Percentiles rank a stretch among this genome's conserved stretches.
These are phyloP conservation scores for Nasturtium officinale DNA, from an alignment of 345 rosid genomes.

Conservation along the genomic window DNA sequence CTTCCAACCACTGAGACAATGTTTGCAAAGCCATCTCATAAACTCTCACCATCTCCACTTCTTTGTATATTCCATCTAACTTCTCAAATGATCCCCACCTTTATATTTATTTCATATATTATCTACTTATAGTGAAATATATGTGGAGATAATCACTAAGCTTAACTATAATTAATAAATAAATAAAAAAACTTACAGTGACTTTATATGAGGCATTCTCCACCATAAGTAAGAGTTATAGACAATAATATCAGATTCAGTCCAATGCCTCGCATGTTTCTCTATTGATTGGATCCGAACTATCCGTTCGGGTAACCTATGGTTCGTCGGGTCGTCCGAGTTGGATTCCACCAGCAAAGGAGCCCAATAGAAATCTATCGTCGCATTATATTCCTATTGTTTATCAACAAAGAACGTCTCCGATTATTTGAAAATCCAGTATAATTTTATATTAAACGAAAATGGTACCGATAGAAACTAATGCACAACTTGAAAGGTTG, in stretches of 20 bases:
- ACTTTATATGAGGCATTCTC: constrained; percentile 70
- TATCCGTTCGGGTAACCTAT: constrained; percentile 65
- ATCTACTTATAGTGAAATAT: background rate
- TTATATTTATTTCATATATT: background rate
- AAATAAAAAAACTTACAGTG: constrained; percentile 62
- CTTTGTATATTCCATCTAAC: constrained; percentile 63
- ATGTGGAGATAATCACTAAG: background rate
- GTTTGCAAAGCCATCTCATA: constrained; percentile 81
- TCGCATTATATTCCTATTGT: constrained; percentile 76
- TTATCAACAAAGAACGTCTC: background rate
- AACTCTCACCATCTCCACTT: constrained; percentile 69
- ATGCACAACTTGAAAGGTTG: background rate
- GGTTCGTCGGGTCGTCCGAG: constrained; percentile 81
- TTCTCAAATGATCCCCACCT: constrained; percentile 86
- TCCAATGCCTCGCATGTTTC: constrained; percentile 85
- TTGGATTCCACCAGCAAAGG: constrained; percentile 93
- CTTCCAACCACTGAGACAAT: constrained; percentile 81
- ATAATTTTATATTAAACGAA: background rate
- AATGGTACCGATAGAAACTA: background rate
- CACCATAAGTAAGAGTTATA: constrained; percentile 95
- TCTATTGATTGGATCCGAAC: constrained; percentile 79
- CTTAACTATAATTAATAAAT: background rate
- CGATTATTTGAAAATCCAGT: background rate
- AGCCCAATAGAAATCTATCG: constrained; percentile 89
- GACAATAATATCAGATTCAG: constrained; percentile 66